A percentile compares a stretch with the other conserved stretches of the same genome.
phyloP scores from a whole-genome alignment of 352 stramenopile genomes.

The Globisporangium polare region DNA sequence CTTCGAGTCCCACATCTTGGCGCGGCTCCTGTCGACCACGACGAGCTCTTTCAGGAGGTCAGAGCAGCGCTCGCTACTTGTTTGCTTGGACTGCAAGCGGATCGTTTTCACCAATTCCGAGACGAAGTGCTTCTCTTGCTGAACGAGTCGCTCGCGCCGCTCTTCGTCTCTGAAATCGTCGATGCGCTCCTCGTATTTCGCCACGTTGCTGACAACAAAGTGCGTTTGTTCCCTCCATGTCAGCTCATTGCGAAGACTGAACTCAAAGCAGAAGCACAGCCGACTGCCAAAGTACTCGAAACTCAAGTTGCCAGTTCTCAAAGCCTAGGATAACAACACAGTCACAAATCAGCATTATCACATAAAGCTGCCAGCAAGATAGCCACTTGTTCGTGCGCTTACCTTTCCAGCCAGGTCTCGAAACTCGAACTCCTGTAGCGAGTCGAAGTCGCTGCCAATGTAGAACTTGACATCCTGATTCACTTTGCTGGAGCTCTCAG shows the following conservation, averaged over 20 bases:
- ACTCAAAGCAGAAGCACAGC: conserved; percentile 64
- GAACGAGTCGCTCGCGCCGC: conserved; percentile 29
- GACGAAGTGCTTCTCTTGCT: conserved; percentile 63
- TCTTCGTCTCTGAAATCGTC: conserved; percentile 71
- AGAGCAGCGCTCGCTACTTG: conserved; percentile 44
- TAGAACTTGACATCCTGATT: conserved; percentile 34
- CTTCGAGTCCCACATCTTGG: conserved; percentile 60
- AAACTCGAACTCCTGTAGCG: conserved; percentile 43
- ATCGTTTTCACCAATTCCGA: conserved; percentile 75
- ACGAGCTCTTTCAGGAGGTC: conserved; percentile 65
- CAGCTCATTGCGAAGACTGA: conserved; percentile 20
- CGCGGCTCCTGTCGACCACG: conserved; percentile 48
- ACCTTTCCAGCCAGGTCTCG: conserved; percentile 39
- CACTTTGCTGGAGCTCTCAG: background rate
- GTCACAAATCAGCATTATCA: background rate
- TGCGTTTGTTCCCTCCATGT: conserved; percentile 11
- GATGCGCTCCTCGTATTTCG: conserved; percentile 42
- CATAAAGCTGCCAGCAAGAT: background rate
- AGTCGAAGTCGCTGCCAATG: conserved; percentile 55
- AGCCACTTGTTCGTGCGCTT: background rate
- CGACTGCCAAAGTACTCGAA: conserved; percentile 64
- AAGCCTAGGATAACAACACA: conserved; percentile 10
- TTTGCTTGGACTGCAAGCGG: conserved; percentile 59
- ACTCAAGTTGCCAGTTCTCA: conserved; percentile 23
- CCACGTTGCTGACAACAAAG: conserved; percentile 15